phyloP scores from a whole-genome alignment of 495 filamentous ascomycete species.

The Emericellopsis terricola region DNA sequence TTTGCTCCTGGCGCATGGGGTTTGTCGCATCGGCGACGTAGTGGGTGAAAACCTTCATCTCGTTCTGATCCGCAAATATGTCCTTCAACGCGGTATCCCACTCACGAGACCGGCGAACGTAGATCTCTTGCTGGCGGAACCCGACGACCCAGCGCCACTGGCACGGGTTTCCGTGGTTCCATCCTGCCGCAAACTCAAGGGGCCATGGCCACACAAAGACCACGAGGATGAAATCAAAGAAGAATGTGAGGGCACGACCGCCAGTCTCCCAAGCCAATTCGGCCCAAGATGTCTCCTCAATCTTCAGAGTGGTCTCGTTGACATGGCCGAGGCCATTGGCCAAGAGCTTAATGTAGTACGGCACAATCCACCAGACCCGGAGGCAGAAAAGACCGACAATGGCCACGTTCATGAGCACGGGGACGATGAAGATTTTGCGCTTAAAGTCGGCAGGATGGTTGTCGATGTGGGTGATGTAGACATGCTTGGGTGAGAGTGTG shows the following conservation, averaged over 20 bases:
- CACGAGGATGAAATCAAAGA: conserved; percentile 52
- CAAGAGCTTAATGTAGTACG: conserved; percentile 48
- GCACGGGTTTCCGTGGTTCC: conserved; percentile 34
- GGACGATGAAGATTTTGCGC: conserved; percentile 56
- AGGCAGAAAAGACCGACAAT: conserved; percentile 39
- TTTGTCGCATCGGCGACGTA: conserved; percentile 35
- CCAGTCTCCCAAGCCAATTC: conserved; percentile 30
- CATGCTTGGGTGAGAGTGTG: conserved; percentile 38
- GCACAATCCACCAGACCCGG: conserved; percentile 40
- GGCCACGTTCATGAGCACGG: conserved; percentile 46
- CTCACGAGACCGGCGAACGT: conserved; percentile 48
- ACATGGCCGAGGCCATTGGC: conserved; percentile 38
- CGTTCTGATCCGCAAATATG: conserved; percentile 14
- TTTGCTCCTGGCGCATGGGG: conserved; percentile 37
- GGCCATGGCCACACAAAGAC: conserved; percentile 62
- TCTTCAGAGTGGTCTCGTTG: conserved; percentile 39
- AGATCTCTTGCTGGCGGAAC: conserved; percentile 52
- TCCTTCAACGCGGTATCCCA: conserved; percentile 34
- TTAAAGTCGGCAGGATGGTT: conserved; percentile 43
- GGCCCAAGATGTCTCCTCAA: conserved; percentile 26
- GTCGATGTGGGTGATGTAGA: conserved; percentile 74
- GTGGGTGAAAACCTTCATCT: conserved; percentile 13
- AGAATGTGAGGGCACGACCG: conserved; percentile 37
- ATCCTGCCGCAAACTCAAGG: conserved; percentile 42
- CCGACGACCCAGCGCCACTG: conserved; percentile 53